Evolutionary conservation across 2,329 filamentous ascomycete species (phyloP), one percentile per base, ranked within the genome.

Genomic region (Aspergillus carbonarius): DNA sequence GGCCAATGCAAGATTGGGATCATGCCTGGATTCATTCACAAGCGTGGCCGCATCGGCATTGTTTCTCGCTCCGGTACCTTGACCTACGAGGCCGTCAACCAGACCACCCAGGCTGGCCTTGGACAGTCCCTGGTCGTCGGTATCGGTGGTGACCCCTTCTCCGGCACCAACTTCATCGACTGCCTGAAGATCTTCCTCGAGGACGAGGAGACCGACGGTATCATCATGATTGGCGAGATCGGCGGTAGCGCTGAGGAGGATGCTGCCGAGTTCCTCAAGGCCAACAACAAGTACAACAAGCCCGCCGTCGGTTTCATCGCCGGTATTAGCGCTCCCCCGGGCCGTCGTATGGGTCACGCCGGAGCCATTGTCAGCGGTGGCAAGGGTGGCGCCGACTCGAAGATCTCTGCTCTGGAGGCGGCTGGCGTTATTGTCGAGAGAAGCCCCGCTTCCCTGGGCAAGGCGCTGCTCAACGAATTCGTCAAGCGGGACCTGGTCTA

Each of bases 181-280:
- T 97, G 93, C 85, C 85, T 99, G 70, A 90, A 91, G 76, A 92
- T 98, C 75, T 99, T 99, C 87, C 87, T 96, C 71, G 84, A 96
- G 78, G 95, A 99, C 78, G 85, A 89, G 77, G 92, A 96, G 82
- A 99, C 95, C 39, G 95, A 99, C 76, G 95, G 95, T 75, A 97
- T 99, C 81, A 97, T 99, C 83, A 97, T 99, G 95, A 98, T 99
- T 77, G 95, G 95, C 76, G 95, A 98, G 83, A 98, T 99, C 76
- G 95, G 95, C 80, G 95, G 95, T 64, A 91, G 90, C 61, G 95
- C 95, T 60, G 95, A 99, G 83, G 95, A 99, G 83, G 95, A 99
- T 72, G 95, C 95, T 39, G 93, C 95, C 72, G 95, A 98, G 72
- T 99, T 96, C 85, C 82, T 98, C 75, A 92, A 90, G 83, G 83